Evolutionary conservation across 2,329 filamentous ascomycete species (phyloP).

Genomic region (Plectosphaerella cucumerina): DNA sequence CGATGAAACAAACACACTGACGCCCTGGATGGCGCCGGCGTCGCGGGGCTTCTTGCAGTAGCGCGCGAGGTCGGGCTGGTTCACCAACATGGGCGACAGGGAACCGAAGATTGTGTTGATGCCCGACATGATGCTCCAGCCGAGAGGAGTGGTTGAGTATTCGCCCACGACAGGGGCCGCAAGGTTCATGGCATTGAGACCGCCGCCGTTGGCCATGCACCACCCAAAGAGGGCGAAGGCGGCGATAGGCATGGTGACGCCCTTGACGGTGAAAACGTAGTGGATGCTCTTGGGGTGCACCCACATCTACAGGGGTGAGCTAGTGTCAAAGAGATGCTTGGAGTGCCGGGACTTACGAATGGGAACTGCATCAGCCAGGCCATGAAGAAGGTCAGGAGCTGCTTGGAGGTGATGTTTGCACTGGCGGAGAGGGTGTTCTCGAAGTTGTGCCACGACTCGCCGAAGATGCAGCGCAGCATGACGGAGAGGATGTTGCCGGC

Average conservation of each 20-base stretch:
- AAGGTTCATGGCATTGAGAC: conserved; percentile 18
- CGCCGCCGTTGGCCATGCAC: conserved; percentile 22
- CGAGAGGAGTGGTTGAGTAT: conserved; percentile 21
- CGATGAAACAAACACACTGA: conserved; percentile 17
- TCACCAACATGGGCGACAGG: conserved; percentile 28
- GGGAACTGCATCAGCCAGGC: conserved; percentile 33
- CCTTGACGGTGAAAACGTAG: conserved; percentile 29
- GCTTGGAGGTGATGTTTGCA: conserved; percentile 26
- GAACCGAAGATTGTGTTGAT: conserved; percentile 33
- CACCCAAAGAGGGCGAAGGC: conserved; percentile 31
- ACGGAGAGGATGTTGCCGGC: conserved; percentile 17
- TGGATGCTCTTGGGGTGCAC: conserved; percentile 30
- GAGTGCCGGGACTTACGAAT: too few species aligned
- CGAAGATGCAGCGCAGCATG: conserved; percentile 27
- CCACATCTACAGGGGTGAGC: too few species aligned
- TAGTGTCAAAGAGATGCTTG: too few species aligned
- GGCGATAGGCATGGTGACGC: conserved; percentile 27
- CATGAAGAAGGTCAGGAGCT: conserved; percentile 32
- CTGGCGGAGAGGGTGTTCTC: conserved; percentile 24
- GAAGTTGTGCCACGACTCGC: conserved; percentile 23
- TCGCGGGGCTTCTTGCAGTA: conserved; percentile 26
- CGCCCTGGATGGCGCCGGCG: conserved; percentile 23
- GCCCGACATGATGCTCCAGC: conserved; percentile 31
- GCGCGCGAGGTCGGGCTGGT: conserved; percentile 30
- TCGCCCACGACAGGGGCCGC: conserved; percentile 18